Base-by-base conservation (phyloP, 192 early-diverging fungal genomes). In the Phlyctochytrium arcticum region DNA sequence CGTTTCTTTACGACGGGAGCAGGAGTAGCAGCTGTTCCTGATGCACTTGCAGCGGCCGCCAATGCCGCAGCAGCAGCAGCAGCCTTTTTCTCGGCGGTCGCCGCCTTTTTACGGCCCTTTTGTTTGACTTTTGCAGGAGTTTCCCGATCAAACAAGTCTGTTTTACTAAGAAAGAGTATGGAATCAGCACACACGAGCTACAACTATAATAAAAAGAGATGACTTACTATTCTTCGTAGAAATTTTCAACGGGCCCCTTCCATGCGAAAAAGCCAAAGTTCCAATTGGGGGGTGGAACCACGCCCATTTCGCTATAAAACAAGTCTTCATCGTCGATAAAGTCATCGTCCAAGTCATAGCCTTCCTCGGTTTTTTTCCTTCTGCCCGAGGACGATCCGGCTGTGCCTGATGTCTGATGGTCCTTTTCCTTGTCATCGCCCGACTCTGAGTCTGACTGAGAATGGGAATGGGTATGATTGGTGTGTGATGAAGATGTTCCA, bases 241-340 rank as follows among this genome's bases (percentile, higher is more conserved):
- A 72, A 30, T 62, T 70, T 42, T 80, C 75, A 5, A 80, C 57
- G 3, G 64, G 62, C 23, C 79, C 79, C 17, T 27, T 17, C 50
- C 50, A 53, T 53, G 30, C 30, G 5, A 53, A 21, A 27, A 53
- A 53, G 29, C 50, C 30, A 30, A n/a, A 44, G 21, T 44, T 46
- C 66, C 62, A 70, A 8, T 37, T 33, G 17, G 33, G 24, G 9
- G 66, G 63, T 17, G 48, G 27, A 10, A 39, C 24, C 8, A 48
- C 21, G 27, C 35, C 44, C n/a, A 54, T 54, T 33, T 57, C 73
- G 23, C 48, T 33, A 21, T 46, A 56, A 39, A 69, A 72, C 33
- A 76, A 39, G 23, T 80, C 79, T 4, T 42, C 61, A 54, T 80
- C 79, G 48, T 80, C 79, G 36, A 80, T 80, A 57, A 80, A 80